Evolutionary conservation across 2,329 filamentous ascomycete genomes (phyloP), one percentile per base, ranked within the genome.

Genomic region (Fusarium stilboides): DNA sequence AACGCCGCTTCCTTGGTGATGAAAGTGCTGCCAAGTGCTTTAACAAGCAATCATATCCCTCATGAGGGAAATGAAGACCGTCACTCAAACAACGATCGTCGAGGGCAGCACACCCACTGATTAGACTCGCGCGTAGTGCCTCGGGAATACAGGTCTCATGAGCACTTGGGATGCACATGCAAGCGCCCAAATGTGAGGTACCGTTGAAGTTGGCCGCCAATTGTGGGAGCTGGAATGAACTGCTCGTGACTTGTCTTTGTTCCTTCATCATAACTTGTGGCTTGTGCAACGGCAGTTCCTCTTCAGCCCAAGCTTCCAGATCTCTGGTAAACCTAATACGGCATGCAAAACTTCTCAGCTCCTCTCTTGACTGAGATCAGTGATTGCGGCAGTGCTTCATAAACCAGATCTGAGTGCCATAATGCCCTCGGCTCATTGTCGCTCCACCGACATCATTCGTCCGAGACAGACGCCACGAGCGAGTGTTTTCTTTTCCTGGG

Each of bases 141-240:
- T 70, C 67, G 67, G 67, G 63, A 51, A 45, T 53, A 36, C 54
- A 72, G 57, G 69, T 72, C 67, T 66, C 57, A 71, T 70, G 67
- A 70, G 67, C 67, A 57, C 58, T 69, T 54, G 36, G 44, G 36
- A 62, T 62, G 66, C 57, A 66, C 68, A 71, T 73, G 70, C 70
- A 69, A 60, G 56, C 65, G 58, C 65, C 68, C 56, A 55, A 19
- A 45, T 47, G 33, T 59, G 52, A 63, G 47, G 57, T 50, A 37
- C 59, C 28, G 24, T 31, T 13, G 10, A 31, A 31, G 28, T 13
- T 31, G 26, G 26, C 26, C 26, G 8, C 26, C 26, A 9, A 28
- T 28, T 28, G 26, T 9, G 8, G 26, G 26, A 28, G 26, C 26
- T 28, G 28, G 28, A 31, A 31, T 31, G 28, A 31, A 31, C 5